Evolutionary conservation across 257 asterid genomes (phyloP).

Genomic region (Solanum gandarillasii): DNA sequence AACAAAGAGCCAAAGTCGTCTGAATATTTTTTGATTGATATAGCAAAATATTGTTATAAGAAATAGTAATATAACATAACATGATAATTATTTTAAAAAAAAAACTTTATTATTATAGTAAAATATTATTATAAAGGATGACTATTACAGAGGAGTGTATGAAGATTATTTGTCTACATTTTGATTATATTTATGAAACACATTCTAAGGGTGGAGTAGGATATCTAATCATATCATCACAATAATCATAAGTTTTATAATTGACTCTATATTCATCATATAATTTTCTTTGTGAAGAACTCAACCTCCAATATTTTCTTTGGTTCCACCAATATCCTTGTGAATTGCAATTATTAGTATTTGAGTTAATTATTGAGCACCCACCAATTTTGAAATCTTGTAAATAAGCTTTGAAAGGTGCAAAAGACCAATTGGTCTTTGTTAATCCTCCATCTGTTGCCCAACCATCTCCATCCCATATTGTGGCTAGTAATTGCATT

Average conservation of each 20-base stretch:
- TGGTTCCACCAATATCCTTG: conserved; percentile 33
- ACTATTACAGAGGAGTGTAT: not conserved
- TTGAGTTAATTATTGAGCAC: conserved; percentile 5
- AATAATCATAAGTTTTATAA: not conserved
- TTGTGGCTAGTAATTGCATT: conserved; percentile 42
- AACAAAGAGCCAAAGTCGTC: too few species aligned
- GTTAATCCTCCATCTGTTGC: conserved; percentile 58
- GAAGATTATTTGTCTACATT: not conserved
- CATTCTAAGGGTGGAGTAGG: not conserved
- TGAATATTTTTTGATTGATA: too few species aligned
- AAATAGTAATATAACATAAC: not conserved
- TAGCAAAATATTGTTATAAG: too few species aligned
- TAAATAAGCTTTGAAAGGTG: conserved; percentile 52
- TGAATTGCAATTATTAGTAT: conserved; percentile 7
- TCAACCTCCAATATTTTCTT: conserved; percentile 16
- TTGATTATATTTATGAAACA: not conserved
- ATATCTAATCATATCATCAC: not conserved
- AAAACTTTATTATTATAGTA: not conserved
- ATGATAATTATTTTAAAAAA: not conserved
- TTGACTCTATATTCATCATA: conserved; percentile 14
- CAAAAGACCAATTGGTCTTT: conserved; percentile 39
- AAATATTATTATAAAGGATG: not conserved
- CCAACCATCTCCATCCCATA: conserved; percentile 58
- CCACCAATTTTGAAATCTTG: conserved; percentile 29
- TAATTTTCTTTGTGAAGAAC: not conserved